These are phyloP conservation scores for Oryza coarctata DNA, from an alignment of 176 grass and related monocot genomes.

Conservation along the genomic window DNA sequence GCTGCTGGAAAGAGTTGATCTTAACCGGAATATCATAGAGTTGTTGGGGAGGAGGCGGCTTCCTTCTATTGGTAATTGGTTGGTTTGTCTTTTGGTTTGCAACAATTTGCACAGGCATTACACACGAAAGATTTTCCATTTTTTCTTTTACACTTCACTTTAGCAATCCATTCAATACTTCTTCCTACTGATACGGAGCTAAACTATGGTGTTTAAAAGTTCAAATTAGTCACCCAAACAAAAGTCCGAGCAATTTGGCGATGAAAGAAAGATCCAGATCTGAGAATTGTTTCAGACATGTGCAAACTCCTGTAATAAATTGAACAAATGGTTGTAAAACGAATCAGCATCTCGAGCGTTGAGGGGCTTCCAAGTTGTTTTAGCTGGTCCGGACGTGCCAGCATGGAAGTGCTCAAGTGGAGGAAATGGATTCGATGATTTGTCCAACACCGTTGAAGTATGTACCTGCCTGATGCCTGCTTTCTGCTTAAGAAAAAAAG, in stretches of 20 bases:
- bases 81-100: conserved; percentile 23
- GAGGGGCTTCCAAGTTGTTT: background rate
- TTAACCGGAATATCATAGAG: background rate
- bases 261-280: background rate
- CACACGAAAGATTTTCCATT: background rate
- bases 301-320: background rate
- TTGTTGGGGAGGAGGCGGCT: background rate
- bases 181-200: background rate
- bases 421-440: background rate
- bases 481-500: background rate
- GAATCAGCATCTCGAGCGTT: background rate
- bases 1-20: background rate
- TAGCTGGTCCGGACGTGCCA: background rate
- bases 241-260: background rate
- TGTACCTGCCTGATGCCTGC: background rate
- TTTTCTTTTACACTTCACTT: background rate
- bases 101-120: conserved; percentile 7
- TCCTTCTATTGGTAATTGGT: background rate
- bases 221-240: background rate
- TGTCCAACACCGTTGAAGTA: background rate
- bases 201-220: background rate
- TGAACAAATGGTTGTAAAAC: background rate
- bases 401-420: background rate
- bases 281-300: background rate
- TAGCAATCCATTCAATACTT: background rate